Base-by-base conservation (phyloP, 768 basidiomycete genomes). In the Boletus reticuloceps region DNA sequence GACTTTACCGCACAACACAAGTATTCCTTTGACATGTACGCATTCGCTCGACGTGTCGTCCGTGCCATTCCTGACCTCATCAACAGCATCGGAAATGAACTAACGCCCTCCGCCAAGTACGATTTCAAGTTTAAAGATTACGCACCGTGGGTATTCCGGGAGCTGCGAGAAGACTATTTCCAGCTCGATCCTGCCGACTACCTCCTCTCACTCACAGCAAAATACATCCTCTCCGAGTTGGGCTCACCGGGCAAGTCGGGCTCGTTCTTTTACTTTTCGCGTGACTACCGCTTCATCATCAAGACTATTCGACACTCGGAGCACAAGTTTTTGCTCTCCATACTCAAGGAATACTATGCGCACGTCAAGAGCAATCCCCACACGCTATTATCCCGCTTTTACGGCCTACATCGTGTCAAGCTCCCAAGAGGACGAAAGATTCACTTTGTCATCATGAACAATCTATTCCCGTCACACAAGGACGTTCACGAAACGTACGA, bases 51-150 rank as follows among this genome's bases (percentile, higher is more conserved):
- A 29, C 22, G 8, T 9, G 38, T 44, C 34, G 0, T 51, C 13
- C 1, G 1, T 14, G 13, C 13, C 16, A 32, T 25, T 10, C 36
- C 58, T 64, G 14, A 64, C 25, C 25, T 58, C 49, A 43, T 47
- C 20, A 39, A 31, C 64, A 95, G 93, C 61, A 82, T 97, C 65
- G 97, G 97, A 20, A 98, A 99, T 72, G 97, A 99, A 74, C 79
- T 99, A 25, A 98, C 97, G 13, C 97, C 97, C 0, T 97, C 94
- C 0, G 95, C 96, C 6, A 89, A 88, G 75, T 99, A 99, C 75
- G 97, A 98, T 72, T 98, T 98, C 82, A 99, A 99, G 74, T 98
- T 98, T 80, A 98, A 98, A 72, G 96, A 99, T 69, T 99, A 98
- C 70, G 94, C 95, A 0, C 96, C 97, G 0, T 97, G 91, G 89